phyloP scores from a whole-genome alignment of 2,329 filamentous ascomycete genomes.

The Colletotrichum caudatum region DNA sequence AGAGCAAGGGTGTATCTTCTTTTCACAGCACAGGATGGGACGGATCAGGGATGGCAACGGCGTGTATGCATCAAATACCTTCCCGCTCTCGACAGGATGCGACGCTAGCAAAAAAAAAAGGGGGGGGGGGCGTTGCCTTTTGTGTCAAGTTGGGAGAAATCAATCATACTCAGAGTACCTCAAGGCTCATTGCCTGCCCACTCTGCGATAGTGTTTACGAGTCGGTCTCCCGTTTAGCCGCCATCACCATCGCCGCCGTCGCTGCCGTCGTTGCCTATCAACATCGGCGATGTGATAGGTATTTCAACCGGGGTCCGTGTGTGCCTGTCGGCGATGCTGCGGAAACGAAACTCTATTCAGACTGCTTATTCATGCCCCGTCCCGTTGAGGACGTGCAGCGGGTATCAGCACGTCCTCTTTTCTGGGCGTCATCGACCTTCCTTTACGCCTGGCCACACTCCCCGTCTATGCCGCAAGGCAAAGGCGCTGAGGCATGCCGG shows the following conservation, averaged over 20 bases:
- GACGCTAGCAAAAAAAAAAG: constrained; percentile 7
- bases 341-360: constrained; percentile 6
- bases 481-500: constrained; percentile 7
- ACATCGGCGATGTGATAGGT: background rate
- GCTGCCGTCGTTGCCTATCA: background rate
- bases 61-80: constrained; percentile 41
- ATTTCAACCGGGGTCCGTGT: background rate
- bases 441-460: background rate
- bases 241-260: background rate
- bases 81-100: constrained; percentile 1
- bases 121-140: constrained; percentile 17
- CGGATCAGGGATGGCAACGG: constrained; percentile 34
- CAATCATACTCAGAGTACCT: constrained; percentile 18
- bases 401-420: background rate
- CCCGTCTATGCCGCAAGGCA: constrained; percentile 11
- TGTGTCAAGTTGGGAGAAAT: constrained; percentile 5
- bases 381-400: background rate
- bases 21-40: constrained; percentile 31
- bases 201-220: background rate
- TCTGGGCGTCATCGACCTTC: background rate
- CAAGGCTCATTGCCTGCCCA: constrained; percentile 22
- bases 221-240: background rate
- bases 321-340: background rate
- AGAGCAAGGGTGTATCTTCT: constrained; percentile 13
- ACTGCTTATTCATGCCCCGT: background rate